Evolutionary conservation across 306 rosid species (phyloP).

Genomic region (Sesbania bispinosa): DNA sequence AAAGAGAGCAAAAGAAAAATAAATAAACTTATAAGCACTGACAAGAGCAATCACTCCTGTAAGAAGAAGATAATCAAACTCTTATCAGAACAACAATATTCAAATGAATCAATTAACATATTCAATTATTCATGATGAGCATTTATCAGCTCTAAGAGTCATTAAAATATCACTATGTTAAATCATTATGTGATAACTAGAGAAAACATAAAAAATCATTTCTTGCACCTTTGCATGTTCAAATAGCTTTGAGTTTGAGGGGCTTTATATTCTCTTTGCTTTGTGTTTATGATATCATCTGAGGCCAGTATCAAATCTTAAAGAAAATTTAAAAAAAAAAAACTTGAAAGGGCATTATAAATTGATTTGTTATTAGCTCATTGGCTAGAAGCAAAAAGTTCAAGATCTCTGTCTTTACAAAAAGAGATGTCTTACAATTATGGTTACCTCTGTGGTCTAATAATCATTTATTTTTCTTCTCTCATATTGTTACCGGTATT

Average conservation of each 20-base stretch:
- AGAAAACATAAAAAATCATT: neutral
- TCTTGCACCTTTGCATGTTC: neutral
- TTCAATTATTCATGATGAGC: too few relatives aligned
- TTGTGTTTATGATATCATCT: neutral
- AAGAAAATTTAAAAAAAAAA: neutral
- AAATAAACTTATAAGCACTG: slow-evolving; percentile 5
- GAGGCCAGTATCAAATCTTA: neutral
- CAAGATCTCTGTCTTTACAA: neutral
- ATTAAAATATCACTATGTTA: neutral
- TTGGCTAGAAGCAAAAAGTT: neutral
- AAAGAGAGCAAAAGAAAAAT: neutral
- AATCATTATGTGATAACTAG: neutral
- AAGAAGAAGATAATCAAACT: neutral
- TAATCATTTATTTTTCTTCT: neutral
- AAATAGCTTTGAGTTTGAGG: neutral
- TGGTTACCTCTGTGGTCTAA: neutral
- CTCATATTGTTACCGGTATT: neutral
- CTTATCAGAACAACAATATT: neutral
- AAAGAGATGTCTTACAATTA: neutral
- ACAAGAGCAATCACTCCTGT: neutral
- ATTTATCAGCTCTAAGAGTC: neutral
- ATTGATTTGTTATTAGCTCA: neutral
- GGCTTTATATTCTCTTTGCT: neutral
- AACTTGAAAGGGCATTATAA: neutral
- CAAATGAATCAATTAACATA: slow-evolving; percentile 2